Conservation (phyloP, 139 green algal genomes). For the Pleodorina starrii region DNA sequence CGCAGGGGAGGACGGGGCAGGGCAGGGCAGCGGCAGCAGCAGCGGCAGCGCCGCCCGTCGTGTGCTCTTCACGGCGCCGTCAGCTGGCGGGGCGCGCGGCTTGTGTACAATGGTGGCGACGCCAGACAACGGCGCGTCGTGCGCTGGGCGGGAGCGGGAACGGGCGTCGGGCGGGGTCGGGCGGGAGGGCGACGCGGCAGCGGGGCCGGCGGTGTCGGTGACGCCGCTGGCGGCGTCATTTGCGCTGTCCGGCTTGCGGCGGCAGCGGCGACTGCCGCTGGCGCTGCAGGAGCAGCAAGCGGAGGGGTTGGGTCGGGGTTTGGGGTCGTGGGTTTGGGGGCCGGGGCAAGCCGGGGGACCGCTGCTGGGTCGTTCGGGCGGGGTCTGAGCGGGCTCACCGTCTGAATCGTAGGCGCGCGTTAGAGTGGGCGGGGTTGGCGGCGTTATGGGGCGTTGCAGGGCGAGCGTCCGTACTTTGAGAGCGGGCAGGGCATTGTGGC, state of each 20-base stretch:
- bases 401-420: no score
- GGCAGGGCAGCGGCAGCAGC: neutral
- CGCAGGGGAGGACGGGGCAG: neutral
- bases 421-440: no score
- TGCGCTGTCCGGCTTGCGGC: neutral
- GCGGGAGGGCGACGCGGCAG: neutral
- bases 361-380: no score
- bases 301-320: no score
- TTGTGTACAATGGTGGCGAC: neutral
- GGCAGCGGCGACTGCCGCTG: neutral
- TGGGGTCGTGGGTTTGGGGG: no score
- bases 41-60: neutral
- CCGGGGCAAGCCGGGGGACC: no score
- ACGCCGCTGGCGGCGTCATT: neutral
- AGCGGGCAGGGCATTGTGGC: no score
- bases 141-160: neutral
- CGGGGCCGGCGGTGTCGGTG: neutral
- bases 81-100: neutral
- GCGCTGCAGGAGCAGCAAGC: neutral
- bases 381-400: no score
- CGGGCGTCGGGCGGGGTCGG: neutral
- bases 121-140: neutral
- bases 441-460: no score
- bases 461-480: no score
- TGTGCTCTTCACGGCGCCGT: neutral